phyloP scores from a whole-genome alignment of 139 green algal genomes.

The Closterium sp. region DNA sequence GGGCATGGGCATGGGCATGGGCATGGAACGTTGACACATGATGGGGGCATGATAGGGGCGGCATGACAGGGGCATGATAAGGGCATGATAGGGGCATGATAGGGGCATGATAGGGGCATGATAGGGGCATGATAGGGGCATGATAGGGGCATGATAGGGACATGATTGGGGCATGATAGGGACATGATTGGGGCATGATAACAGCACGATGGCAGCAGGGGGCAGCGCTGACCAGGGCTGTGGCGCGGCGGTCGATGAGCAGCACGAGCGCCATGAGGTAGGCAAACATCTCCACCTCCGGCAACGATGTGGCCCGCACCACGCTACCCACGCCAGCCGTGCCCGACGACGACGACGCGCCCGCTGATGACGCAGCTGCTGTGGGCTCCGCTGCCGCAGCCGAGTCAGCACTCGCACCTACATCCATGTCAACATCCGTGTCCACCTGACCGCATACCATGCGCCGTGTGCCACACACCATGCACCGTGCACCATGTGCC shows the following conservation, averaged over 20 bases:
- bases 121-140: no score
- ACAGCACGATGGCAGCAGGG: neutral
- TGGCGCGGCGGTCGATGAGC: slow-evolving; percentile 75
- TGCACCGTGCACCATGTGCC: no score
- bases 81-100: no score
- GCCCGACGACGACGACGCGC: neutral
- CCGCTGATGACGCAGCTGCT: neutral
- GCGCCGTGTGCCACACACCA: neutral
- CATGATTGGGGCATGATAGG: no score
- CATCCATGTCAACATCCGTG: slow-evolving; percentile 10
- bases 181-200: no score
- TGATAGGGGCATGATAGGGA: no score
- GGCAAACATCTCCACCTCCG: slow-evolving; percentile 84
- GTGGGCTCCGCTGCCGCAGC: no score
- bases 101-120: no score
- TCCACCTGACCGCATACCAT: neutral
- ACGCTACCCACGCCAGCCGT: neutral
- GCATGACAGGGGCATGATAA: no score
- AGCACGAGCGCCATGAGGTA: slow-evolving; percentile 78
- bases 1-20: no score
- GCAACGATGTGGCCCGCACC: slow-evolving; percentile 48
- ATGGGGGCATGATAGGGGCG: no score
- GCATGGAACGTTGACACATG: no score
- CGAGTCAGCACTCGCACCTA: neutral
- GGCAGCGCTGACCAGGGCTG: slow-evolving; percentile 51